Evolutionary conservation across 2,329 filamentous ascomycete genomes (phyloP).

Genomic region (Paraphaeosphaeria sporulosa): DNA sequence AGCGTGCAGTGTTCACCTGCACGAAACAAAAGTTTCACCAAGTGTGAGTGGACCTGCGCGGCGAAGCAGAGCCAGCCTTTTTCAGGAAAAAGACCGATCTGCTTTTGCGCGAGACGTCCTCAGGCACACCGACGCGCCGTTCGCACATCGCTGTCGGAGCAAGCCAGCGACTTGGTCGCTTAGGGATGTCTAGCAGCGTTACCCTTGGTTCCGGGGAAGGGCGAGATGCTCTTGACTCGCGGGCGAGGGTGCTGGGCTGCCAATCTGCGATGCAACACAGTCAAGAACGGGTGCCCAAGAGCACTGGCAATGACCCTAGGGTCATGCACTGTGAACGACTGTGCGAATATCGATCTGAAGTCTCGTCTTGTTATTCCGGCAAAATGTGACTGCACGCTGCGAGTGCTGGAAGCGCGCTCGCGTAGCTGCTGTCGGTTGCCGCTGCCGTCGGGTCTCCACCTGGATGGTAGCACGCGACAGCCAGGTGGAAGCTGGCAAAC

Average conservation of each 20-base stretch:
- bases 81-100: background rate
- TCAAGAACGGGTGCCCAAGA: background rate
- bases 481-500: background rate
- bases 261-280: background rate
- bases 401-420: background rate
- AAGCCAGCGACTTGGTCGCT: background rate
- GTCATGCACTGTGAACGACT: background rate
- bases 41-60: background rate
- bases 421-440: background rate
- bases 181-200: background rate
- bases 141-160: background rate
- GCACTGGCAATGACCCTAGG: background rate
- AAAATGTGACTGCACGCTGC: background rate
- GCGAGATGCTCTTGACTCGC: conserved; percentile 5
- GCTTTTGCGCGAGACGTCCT: no score
- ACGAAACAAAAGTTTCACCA: background rate
- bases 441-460: background rate
- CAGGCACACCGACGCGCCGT: background rate
- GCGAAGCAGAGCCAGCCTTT: background rate
- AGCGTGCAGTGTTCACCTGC: background rate
- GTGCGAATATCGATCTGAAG: background rate
- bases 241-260: background rate
- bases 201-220: conserved; percentile 5
- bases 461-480: background rate
- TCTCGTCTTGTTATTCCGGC: background rate